Base-by-base conservation (phyloP, 495 filamentous ascomycete genomes). In the Penicillium verhagenii region DNA sequence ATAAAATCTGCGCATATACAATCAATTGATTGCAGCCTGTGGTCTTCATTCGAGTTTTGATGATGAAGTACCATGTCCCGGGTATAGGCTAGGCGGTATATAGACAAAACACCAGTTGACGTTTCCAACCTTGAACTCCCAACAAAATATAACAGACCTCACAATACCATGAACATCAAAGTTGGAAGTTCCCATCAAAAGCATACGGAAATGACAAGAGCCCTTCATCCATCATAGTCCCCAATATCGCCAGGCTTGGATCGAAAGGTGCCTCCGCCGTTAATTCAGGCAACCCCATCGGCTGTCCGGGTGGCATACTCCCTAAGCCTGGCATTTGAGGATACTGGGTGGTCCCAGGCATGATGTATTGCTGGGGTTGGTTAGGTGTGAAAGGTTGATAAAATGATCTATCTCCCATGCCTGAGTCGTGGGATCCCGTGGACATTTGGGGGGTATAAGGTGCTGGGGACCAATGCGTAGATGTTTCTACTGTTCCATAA, bases 151-250 rank as follows among this genome's bases (percentile, higher is more conserved):
- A 21, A 20, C 21, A 45, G 16, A 28, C 19, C 1, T 24, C 20
- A 20, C 40, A 16, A 16, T 13, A 9, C 3, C 28, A 31, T 26
- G 19, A 11, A 1, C 16, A 42, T 21, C 56, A 64, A 25, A 61
- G 35, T 44, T 58, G 54, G 6, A 66, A 61, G 33, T 53, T 61
- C 28, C 53, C 57, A 28, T 71, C 67, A 37, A 67, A 58, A n/a
- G 62, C 35, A 29, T 71, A 56, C 18, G 72, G 70, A 24, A 76
- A 61, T 10, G 64, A 63, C 28, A 72, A 69, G 14, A 76, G 40
- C 10, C 68, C 68, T 42, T 73, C 71, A 7, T 72, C 74, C 44
- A 76, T 47, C 61, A 76, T 68, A 47, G 52, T 71, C 3, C 62
- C 70, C 50, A 78, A 33, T n/a, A 61, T 59, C 18, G 68, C 64